Evolutionary conservation across 768 basidiomycete genomes (phyloP).

Genomic region (Naganishia antarctica): DNA sequence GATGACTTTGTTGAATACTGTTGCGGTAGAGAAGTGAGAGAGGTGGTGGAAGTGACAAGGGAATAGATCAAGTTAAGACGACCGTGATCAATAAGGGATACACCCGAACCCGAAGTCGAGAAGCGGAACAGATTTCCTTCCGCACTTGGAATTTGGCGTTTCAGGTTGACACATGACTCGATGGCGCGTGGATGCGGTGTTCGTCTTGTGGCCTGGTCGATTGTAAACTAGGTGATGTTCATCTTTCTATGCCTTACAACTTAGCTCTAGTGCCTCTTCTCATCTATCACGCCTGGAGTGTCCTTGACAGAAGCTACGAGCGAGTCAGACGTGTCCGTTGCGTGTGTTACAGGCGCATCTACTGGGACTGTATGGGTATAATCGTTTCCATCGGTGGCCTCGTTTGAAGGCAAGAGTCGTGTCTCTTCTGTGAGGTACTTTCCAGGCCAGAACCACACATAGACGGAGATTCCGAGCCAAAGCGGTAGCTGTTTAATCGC

Average conservation of each 20-base stretch:
- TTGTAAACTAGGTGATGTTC: too few relatives aligned
- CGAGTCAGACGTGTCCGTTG: not conserved
- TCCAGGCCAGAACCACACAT: conserved; percentile 46
- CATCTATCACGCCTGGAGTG: not conserved
- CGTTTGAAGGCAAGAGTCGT: not conserved
- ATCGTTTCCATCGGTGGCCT: not conserved
- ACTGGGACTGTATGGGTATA: not conserved
- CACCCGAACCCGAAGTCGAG: too few relatives aligned
- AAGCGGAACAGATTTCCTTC: too few relatives aligned
- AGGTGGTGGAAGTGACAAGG: too few relatives aligned
- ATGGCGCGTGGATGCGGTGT: too few relatives aligned
- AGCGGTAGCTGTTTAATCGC: too few relatives aligned
- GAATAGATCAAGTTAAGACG: too few relatives aligned
- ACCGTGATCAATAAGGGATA: too few relatives aligned
- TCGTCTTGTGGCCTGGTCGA: too few relatives aligned
- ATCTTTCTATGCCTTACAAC: not conserved
- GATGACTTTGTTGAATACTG: not conserved
- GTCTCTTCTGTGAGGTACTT: conserved; percentile 38
- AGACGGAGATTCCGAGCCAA: conserved; percentile 41
- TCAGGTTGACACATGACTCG: not conserved
- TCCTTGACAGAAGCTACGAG: not conserved
- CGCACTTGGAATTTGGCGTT: not conserved
- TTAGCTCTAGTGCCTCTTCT: not conserved
- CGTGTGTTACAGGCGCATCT: not conserved
- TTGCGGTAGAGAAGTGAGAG: too few relatives aligned